Percentiles rank a stretch among this genome's conserved stretches.
These are phyloP conservation scores for Penicillium sp. DNA, from an alignment of 2,329 filamentous ascomycete species.

Conservation along the genomic window DNA sequence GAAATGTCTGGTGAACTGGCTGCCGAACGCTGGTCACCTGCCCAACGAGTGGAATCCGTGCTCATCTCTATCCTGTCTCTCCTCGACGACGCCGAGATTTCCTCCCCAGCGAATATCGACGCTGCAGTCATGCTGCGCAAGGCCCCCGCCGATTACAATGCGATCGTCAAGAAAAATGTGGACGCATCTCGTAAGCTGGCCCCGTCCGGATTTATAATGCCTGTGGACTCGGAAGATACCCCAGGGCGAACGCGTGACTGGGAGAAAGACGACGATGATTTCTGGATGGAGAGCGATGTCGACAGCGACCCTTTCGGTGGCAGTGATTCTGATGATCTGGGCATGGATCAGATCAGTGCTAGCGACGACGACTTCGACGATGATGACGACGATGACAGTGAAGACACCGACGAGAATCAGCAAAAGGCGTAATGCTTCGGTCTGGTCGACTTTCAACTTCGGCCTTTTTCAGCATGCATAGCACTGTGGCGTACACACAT, in stretches of 20 bases:
- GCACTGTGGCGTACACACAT: background rate
- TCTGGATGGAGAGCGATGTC: constrained; percentile 75
- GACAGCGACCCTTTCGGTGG: constrained; percentile 78
- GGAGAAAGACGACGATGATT: constrained; percentile 73
- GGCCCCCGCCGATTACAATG: constrained; percentile 69
- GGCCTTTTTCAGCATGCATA: constrained; percentile 2
- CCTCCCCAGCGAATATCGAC: constrained; percentile 92
- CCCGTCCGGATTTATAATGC: constrained; percentile 79
- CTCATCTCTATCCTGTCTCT: constrained; percentile 89
- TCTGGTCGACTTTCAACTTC: background rate
- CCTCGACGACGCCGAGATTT: constrained; percentile 91
- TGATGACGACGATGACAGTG: constrained; percentile 24
- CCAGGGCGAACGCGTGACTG: constrained; percentile 60
- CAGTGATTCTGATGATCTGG: constrained; percentile 61
- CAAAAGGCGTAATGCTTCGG: background rate
- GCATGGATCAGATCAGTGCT: constrained; percentile 46
- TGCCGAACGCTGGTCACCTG: constrained; percentile 90
- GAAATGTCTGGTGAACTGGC: constrained; percentile 88
- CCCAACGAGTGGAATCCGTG: constrained; percentile 92
- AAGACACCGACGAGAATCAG: background rate
- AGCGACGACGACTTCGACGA: constrained; percentile 63
- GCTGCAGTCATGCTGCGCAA: constrained; percentile 85
- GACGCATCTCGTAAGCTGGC: constrained; percentile 77
- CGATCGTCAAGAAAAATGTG: constrained; percentile 70
- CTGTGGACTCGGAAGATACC: constrained; percentile 71